Base-by-base conservation (phyloP, 805 yeast species). In the Metschnikowia rubicola region DNA sequence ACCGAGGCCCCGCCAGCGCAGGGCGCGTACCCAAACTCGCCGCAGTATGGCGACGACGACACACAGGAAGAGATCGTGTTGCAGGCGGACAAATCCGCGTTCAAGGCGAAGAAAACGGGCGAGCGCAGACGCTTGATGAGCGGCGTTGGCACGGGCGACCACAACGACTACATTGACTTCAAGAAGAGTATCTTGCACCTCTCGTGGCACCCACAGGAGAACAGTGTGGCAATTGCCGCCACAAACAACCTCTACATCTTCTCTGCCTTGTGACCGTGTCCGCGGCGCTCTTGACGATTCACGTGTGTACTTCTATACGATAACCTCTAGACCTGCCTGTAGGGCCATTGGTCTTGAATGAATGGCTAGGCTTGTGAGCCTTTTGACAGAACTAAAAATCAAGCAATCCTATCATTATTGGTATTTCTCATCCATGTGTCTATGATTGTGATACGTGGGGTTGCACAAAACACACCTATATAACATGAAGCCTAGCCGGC, bases 181-280 rank as follows among this genome's bases (percentile, higher is more conserved):
- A 89, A 91, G 69, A 92, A 91, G 77, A 85, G 88, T 67, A 91
- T 94, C 51, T 76, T 92, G 67, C 98, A 94, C 70, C 77, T 90
- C 68, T 89, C 97, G 66, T 94, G 99, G 99, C 99, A 94, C 75
- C 99, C 99, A 54, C 77, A 75, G 57, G 99, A 95, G 71, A 89
- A 94, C 71, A 84, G 94, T 43, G 96, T 94, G 57, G 99, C 99
- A 37, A 88, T 94, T 62, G 98, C 98, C 41, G 98, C 99, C 15
- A 94, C 99, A 19, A 95, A 94, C 73, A 94, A 94, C 71, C 78
- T 88, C 58, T 87, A 86, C 70, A 86, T 87, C 51, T 87, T 87
- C 65, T 84, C 92, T 47, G 85, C 94, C 45, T 74, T 83, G 59
- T 86, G 69, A 70, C 38, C 26, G 2, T 7, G 26, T 21, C 26